These are phyloP conservation scores for Diddensiella santjacobensis DNA, from an alignment of 805 yeast genomes.

Conservation along the genomic window DNA sequence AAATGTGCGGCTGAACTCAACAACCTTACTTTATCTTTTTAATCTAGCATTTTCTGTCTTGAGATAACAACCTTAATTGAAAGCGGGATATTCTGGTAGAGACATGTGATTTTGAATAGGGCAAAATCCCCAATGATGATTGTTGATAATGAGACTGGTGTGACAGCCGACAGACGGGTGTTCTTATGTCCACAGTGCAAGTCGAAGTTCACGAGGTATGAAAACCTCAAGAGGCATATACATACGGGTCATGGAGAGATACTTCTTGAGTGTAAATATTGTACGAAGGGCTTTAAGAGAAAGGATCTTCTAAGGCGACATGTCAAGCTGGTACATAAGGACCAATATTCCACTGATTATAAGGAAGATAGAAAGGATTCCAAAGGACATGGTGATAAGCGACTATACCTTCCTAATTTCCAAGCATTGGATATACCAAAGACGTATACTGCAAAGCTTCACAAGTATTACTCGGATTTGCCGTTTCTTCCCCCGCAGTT, in stretches of 20 bases:
- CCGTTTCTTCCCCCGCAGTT: constrained; percentile 7
- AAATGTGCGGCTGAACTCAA: no score
- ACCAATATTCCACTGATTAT: constrained; percentile 6
- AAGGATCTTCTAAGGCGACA: constrained; percentile 7
- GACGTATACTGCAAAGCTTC: constrained; percentile 7
- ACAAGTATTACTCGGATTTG: constrained; percentile 7
- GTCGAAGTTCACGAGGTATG: constrained; percentile 8
- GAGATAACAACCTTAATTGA: no score
- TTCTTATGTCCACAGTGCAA: constrained; percentile 4
- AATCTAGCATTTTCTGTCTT: no score
- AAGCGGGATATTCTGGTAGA: no score
- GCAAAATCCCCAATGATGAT: no score
- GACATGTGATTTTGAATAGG: no score
- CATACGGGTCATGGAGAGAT: constrained; percentile 3
- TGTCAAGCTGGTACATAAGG: constrained; percentile 4
- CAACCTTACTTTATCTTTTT: no score
- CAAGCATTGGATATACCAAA: constrained; percentile 9
- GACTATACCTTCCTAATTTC: constrained; percentile 3
- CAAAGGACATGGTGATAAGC: background rate
- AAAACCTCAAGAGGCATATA: constrained; percentile 10
- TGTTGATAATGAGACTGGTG: background rate
- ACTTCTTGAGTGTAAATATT: constrained; percentile 3
- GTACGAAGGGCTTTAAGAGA: constrained; percentile 2
- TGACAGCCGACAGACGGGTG: background rate
- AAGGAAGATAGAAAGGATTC: background rate